phyloP scores from a whole-genome alignment of 257 asterid species.

The Voacanga thouarsii region DNA sequence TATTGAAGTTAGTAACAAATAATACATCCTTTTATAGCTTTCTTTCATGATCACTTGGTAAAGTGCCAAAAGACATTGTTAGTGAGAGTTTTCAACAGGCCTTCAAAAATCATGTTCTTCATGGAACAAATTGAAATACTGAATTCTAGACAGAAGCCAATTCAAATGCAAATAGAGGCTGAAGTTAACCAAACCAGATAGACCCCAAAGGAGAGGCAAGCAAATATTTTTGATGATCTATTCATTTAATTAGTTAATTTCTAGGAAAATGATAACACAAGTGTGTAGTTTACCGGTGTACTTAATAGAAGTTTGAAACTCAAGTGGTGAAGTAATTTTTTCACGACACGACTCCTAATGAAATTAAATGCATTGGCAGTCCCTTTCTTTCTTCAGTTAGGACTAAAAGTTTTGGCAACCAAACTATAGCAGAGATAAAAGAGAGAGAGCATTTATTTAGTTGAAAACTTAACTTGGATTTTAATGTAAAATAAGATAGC shows the following conservation, averaged over 20 bases:
- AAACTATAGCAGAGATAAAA: neutral
- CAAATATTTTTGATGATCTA: neutral
- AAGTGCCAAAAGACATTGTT: conserved; percentile 22
- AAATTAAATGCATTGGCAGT: neutral
- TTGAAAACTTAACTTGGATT: neutral
- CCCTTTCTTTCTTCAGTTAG: neutral
- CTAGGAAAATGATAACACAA: neutral
- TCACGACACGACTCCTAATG: neutral
- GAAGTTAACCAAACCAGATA: conserved; percentile 4
- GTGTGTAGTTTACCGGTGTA: neutral
- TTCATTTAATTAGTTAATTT: neutral
- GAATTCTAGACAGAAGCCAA: neutral
- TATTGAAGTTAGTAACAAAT: conserved; percentile 46
- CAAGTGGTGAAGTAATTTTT: neutral
- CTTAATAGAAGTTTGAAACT: neutral
- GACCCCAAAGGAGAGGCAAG: neutral
- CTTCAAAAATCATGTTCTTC: conserved; percentile 2
- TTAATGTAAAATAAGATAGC: neutral
- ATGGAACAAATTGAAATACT: neutral
- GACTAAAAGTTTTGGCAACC: neutral
- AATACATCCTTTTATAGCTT: conserved; percentile 47
- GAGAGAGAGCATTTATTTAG: neutral
- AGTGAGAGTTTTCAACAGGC: conserved; percentile 4
- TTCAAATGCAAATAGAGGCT: neutral
- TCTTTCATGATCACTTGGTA: conserved; percentile 17